Conservation (phyloP, 176 grass and related monocot species). For the Bromus sterilis region DNA sequence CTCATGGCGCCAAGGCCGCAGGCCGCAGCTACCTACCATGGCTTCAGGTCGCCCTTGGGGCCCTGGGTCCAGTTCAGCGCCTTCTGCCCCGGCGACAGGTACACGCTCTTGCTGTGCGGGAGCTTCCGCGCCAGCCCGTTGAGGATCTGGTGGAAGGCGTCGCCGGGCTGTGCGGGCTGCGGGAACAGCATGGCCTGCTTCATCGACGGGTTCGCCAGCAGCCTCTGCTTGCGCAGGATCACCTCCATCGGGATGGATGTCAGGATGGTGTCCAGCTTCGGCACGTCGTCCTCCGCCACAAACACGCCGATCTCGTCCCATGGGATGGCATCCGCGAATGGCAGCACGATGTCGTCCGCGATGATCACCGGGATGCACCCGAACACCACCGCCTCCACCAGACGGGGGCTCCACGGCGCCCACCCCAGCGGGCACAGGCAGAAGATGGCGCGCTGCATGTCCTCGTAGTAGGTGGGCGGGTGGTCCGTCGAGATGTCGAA, state of each 20-base stretch:
- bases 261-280: conserved; percentile 63
- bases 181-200: conserved; percentile 73
- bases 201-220: conserved; percentile 61
- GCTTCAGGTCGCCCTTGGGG: conserved; percentile 51
- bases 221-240: conserved; percentile 62
- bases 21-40: conserved; percentile 33
- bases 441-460: conserved; percentile 72
- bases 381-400: conserved; percentile 61
- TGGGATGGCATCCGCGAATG: conserved; percentile 56
- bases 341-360: conserved; percentile 60
- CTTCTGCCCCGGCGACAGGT: conserved; percentile 42
- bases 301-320: conserved; percentile 72
- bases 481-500: conserved; percentile 72
- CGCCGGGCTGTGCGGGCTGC: conserved; percentile 40
- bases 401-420: conserved; percentile 70
- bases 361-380: conserved; percentile 78
- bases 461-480: conserved; percentile 65
- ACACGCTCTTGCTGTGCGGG: conserved; percentile 26
- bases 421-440: conserved; percentile 72
- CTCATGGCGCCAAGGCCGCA: neutral
- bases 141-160: conserved; percentile 75
- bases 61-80: conserved; percentile 67
- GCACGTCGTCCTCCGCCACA: conserved; percentile 49
- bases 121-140: conserved; percentile 56
- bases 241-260: conserved; percentile 51